phyloP scores from a whole-genome alignment of 2,329 filamentous ascomycete genomes.

The Fusarium devonianum region DNA sequence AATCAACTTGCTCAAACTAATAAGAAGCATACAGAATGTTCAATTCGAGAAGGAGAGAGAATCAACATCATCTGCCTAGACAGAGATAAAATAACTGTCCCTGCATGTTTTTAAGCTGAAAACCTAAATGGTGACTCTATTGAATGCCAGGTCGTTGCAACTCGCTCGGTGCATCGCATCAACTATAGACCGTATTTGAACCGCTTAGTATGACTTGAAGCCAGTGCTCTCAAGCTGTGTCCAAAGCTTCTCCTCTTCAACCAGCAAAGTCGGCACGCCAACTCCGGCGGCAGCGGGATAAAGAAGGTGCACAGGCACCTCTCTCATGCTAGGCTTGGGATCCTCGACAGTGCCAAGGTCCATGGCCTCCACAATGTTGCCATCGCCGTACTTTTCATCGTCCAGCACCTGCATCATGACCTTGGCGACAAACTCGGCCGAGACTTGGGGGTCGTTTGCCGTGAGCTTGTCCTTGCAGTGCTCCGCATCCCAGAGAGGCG shows the following conservation, averaged over 20 bases:
- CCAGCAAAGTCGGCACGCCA: not conserved
- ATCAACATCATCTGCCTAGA: too few species aligned
- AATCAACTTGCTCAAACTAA: too few species aligned
- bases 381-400: conserved; percentile 21
- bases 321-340: conserved; percentile 1
- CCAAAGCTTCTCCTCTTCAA: conserved; percentile 7
- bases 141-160: too few species aligned
- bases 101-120: too few species aligned
- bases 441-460: conserved; percentile 5
- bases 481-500: conserved; percentile 16
- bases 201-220: too few species aligned
- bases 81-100: too few species aligned
- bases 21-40: too few species aligned
- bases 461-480: conserved; percentile 18
- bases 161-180: too few species aligned
- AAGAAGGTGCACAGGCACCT: not conserved
- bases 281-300: conserved; percentile 13
- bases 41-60: too few species aligned
- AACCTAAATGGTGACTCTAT: too few species aligned
- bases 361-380: conserved; percentile 26
- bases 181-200: too few species aligned
- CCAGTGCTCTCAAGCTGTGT: too few species aligned
- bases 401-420: conserved; percentile 6
- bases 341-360: conserved; percentile 10
- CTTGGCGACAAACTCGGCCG: conserved; percentile 7